Conservation (phyloP, 331 rosid genomes). For the Malus hybrid region DNA sequence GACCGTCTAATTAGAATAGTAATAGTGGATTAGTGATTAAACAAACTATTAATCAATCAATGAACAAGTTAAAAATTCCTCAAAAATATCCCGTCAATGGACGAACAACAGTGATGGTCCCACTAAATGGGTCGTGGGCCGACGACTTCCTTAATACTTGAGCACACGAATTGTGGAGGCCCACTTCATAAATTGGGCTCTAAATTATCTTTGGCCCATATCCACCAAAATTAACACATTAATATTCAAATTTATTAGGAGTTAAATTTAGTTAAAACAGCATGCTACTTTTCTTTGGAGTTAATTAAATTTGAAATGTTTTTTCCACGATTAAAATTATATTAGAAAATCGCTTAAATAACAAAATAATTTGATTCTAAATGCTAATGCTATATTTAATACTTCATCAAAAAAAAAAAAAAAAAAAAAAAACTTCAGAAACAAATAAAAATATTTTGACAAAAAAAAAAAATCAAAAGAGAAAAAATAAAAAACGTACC, state of each 20-base stretch:
- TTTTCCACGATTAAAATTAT: too few relatives aligned
- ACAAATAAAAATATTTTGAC: background rate
- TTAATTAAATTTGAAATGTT: too few relatives aligned
- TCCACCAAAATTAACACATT: background rate
- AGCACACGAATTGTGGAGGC: background rate
- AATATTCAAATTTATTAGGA: too few relatives aligned
- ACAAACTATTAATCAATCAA: background rate
- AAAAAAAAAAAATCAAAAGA: too few relatives aligned
- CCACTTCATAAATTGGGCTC: background rate
- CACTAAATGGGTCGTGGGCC: too few relatives aligned
- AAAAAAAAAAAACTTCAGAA: too few relatives aligned
- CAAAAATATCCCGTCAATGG: background rate
- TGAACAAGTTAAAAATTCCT: background rate
- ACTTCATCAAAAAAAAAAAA: background rate
- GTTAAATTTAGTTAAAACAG: too few relatives aligned
- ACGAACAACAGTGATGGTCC: background rate
- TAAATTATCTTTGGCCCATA: background rate
- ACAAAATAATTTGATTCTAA: too few relatives aligned
- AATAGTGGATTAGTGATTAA: background rate
- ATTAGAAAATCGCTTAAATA: too few relatives aligned
- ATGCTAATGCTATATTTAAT: background rate
- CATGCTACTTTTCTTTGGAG: too few relatives aligned
- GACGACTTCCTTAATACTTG: background rate
- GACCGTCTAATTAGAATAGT: background rate
- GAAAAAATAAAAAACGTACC: conserved; percentile 20